Evolutionary conservation across 352 stramenopile genomes (phyloP), one percentile per base, ranked within the genome.

Genomic region (Phytopythium helicoides): DNA sequence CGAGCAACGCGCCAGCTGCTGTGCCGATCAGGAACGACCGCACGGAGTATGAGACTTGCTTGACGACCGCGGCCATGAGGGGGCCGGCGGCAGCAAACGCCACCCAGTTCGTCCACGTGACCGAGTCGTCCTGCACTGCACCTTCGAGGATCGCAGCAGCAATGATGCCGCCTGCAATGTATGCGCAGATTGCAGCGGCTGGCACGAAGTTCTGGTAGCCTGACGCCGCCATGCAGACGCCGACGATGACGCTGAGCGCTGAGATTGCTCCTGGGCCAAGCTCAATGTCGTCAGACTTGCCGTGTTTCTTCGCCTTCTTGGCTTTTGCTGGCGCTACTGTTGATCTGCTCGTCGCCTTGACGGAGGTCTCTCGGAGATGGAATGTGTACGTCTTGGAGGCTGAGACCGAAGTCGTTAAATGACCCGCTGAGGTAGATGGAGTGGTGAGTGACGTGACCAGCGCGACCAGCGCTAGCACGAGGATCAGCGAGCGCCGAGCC

Each of bases 151-250:
- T 9, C 5, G 28, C 28, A 33, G 28, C 28, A 10, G 28, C 28
- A 9, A 9, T 33, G 28, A 33, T 9, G 5, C 5, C 28, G n/a
- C 78, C 81, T 2, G 85, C 46, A 21, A 86, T 69, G 42, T 92
- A 94, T 26, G 68, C 81, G 52, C 68, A 89, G 49, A 75, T 69
- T 37, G 90, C 79, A n/a, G 84, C 75, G 0, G 74, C 78, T 2
- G 68, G 73, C 11, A 75, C 79, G 51, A 86, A 72, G 14, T 82
- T 65, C 0, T 70, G 64, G 41, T 89, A 86, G 26, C 83, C 83
- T 0, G 65, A 58, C 1, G 87, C 37, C 42, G 75, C 81, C 33
- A 89, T 59, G 33, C 72, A 33, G 1, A 49, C 48, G 11, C 83
- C 83, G 7, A 73, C 56, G 3, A 81, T 25, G 12, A 87, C 52